Percentiles rank a stretch among this genome's conserved stretches.
These are phyloP conservation scores for Xylariaceae sp. DNA, from an alignment of 2,329 filamentous ascomycete species.

Conservation along the genomic window DNA sequence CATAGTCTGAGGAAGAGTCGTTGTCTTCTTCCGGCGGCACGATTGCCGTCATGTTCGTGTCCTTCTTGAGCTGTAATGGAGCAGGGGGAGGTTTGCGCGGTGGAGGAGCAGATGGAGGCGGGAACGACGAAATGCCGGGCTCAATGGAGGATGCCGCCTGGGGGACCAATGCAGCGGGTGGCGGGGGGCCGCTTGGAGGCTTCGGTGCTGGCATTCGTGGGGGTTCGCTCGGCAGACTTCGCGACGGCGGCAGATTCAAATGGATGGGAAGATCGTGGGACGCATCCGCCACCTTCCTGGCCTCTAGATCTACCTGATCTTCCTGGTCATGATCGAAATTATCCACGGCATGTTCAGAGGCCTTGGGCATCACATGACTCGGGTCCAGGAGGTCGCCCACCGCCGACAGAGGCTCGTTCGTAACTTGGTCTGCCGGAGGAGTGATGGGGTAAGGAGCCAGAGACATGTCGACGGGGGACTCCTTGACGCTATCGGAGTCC, in stretches of 20 bases:
- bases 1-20: conserved; percentile 73
- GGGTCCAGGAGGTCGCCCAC: conserved; percentile 48
- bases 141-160: conserved; percentile 34
- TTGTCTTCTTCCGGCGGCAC: conserved; percentile 43
- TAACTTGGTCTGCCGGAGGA: conserved; percentile 46
- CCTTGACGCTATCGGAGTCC: conserved; percentile 43
- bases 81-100: conserved; percentile 78
- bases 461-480: conserved; percentile 52
- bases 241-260: conserved; percentile 46
- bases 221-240: conserved; percentile 45
- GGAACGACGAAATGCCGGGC: conserved; percentile 42
- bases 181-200: conserved; percentile 30
- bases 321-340: conserved; percentile 49
- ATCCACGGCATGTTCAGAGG: conserved; percentile 51
- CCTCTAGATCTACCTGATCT: conserved; percentile 38
- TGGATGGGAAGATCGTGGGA: conserved; percentile 43
- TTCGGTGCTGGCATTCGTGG: conserved; percentile 46
- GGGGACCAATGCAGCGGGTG: too few relatives aligned
- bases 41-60: conserved; percentile 21
- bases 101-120: conserved; percentile 48
- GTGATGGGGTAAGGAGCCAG: conserved; percentile 59
- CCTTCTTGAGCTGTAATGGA: conserved; percentile 62
- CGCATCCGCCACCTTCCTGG: conserved; percentile 37
- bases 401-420: conserved; percentile 31
- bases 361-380: conserved; percentile 51